Evolutionary conservation across 768 basidiomycete genomes (phyloP).

Genomic region (Nevesoporus exiguus): DNA sequence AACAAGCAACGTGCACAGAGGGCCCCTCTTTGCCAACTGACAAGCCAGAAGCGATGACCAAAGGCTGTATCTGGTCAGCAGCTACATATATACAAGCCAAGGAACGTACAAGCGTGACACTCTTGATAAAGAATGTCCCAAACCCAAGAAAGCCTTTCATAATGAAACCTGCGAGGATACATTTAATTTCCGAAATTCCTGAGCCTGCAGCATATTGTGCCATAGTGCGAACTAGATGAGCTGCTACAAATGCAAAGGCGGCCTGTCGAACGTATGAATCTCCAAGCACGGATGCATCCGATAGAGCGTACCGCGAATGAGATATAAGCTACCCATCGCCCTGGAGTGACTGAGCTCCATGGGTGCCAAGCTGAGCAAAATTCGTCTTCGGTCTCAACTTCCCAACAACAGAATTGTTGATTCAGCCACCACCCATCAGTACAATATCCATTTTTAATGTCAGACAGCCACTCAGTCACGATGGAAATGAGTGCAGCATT

Average conservation of each 20-base stretch:
- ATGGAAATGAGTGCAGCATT: conserved; percentile 97
- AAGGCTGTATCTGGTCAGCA: conserved; percentile 55
- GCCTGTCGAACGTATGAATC: conserved; percentile 44
- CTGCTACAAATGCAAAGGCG: conserved; percentile 79
- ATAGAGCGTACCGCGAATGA: conserved; percentile 72
- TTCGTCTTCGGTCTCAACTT: conserved; percentile 79
- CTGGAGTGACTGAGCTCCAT: conserved; percentile 73
- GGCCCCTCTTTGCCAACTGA: conserved; percentile 99
- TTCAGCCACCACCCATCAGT: conserved; percentile 98
- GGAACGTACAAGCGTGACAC: conserved; percentile 76
- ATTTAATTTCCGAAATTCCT: conserved; percentile 98
- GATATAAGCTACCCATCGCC: conserved; percentile 84
- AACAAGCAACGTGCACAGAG: conserved; percentile 95
- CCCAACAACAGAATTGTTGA: conserved; percentile 98
- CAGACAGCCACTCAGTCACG: conserved; percentile 94
- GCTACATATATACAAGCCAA: not conserved
- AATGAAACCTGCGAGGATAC: conserved; percentile 93
- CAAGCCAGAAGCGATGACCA: conserved; percentile 94
- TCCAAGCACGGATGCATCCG: not conserved
- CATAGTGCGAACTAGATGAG: conserved; percentile 82
- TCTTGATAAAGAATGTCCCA: conserved; percentile 91
- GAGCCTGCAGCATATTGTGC: conserved; percentile 97
- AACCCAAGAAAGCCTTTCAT: conserved; percentile 94
- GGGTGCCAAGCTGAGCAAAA: conserved; percentile 90
- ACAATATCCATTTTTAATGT: conserved; percentile 97